Conservation (phyloP, 768 basidiomycete genomes). For the Suillus ampliporus region DNA sequence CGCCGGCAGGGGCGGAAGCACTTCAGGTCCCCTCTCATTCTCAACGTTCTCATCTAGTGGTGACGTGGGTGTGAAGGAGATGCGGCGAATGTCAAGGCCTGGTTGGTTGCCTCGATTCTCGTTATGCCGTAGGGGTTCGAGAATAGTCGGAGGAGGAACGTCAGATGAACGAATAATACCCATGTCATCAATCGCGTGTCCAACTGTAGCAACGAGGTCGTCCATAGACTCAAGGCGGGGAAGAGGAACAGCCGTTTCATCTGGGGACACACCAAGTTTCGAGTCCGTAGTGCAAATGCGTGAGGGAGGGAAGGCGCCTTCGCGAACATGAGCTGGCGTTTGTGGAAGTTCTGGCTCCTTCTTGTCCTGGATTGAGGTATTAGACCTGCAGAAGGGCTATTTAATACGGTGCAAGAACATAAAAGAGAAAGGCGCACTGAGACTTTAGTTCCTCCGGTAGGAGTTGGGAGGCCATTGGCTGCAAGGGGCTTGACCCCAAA, state of each 20-base stretch:
- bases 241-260: slow-evolving; percentile 24
- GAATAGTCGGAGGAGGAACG: slow-evolving; percentile 45
- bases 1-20: slow-evolving; percentile 36
- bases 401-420: background rate
- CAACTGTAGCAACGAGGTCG: slow-evolving; percentile 43
- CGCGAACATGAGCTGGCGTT: slow-evolving; percentile 47
- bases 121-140: slow-evolving; percentile 44
- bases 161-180: slow-evolving; percentile 39
- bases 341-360: background rate
- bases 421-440: background rate
- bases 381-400: background rate
- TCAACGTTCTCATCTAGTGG: slow-evolving; percentile 24
- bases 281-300: slow-evolving; percentile 35
- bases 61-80: slow-evolving; percentile 17
- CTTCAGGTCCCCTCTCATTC: slow-evolving; percentile 9
- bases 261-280: slow-evolving; percentile 18
- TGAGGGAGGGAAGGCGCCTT: slow-evolving; percentile 71
- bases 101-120: slow-evolving; percentile 32
- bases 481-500: background rate
- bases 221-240: slow-evolving; percentile 41
- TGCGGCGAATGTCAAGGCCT: slow-evolving; percentile 40
- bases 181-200: slow-evolving; percentile 45
- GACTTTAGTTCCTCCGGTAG: background rate
- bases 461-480: background rate
- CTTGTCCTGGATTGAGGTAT: background rate